Evolutionary conservation across 2,329 filamentous ascomycete genomes (phyloP).

Genomic region (Penicillium verrucosum): DNA sequence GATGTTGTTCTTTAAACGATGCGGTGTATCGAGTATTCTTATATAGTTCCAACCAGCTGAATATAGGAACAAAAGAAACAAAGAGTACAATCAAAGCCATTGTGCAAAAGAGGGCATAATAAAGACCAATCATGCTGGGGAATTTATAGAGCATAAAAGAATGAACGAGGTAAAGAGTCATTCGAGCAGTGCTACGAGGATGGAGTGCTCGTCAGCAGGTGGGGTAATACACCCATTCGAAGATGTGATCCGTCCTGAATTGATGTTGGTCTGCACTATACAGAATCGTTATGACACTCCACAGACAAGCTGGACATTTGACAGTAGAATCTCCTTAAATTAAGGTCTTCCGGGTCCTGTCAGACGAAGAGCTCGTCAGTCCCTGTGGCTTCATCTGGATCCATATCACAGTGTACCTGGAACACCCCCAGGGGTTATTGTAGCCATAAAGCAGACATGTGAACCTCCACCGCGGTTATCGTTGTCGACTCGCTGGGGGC

Average conservation of each 20-base stretch:
- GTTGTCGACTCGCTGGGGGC: background rate
- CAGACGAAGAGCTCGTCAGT: background rate
- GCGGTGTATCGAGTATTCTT: background rate
- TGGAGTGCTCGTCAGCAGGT: background rate
- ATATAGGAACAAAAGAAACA: background rate
- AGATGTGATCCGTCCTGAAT: background rate
- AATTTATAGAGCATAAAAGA: background rate
- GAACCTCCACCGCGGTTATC: background rate
- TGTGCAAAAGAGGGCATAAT: background rate
- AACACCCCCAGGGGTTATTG: background rate
- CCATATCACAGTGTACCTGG: too few species aligned
- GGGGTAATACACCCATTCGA: background rate
- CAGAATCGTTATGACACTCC: background rate
- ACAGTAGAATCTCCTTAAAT: background rate
- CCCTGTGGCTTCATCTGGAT: background rate
- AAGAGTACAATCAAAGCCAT: background rate
- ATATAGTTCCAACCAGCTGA: background rate
- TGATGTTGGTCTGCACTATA: background rate
- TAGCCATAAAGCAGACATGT: background rate
- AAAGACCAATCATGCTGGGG: background rate
- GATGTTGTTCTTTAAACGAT: background rate
- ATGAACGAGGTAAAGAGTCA: background rate
- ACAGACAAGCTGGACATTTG: background rate
- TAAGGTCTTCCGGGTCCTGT: background rate
- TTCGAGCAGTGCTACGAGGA: background rate